Base-by-base conservation (phyloP, 768 basidiomycete genomes). In the Suillus occidentalis region DNA sequence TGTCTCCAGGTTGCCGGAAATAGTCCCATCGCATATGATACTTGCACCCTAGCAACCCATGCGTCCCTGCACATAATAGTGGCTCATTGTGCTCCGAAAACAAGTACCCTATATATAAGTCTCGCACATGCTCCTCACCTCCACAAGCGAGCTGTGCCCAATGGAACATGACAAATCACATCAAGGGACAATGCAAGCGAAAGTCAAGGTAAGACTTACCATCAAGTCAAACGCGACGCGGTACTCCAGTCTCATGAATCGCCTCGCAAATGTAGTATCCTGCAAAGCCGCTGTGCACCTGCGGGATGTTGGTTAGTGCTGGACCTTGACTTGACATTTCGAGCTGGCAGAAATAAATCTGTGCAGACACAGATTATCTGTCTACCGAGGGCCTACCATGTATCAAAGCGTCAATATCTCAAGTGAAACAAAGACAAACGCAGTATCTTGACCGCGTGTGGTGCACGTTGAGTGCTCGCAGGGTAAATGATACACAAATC, bases 211-310 rank as follows among this genome's bases (percentile, higher is more conserved):
- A 10, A 37, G 25, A 74, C 86, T 57, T 66, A 92, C 95, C 95
- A 99, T 96, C 67, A 99, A 81, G 78, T 99, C 95, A 25, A 98
- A 79, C 0, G 89, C 94, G 28, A 97, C 95, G 28, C 28, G 99
- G 85, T 64, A 91, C 84, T 7, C 94, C 94, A 4, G 95, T 99
- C 81, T 97, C 95, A 66, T 88, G 87, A 50, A 99, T 86, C 6
- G 91, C 89, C 78, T 98, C 95, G 68, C 92, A 93, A 71, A 97
- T 95, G 75, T 95, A 97, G 78, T 98, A 95, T 22, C 96, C 95
- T 75, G 93, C 95, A 66, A 99, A 79, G 12, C 97, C 97, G 2
- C 97, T 95, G 69, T 94, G 90, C 28, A 97, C 94, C 87, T 90
- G 64, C 22, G 9, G 18, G 6, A 37, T 40, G 2, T n/a, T 65